These are phyloP conservation scores for Amanita brunnescens DNA, from an alignment of 768 basidiomycete species.

Conservation along the genomic window DNA sequence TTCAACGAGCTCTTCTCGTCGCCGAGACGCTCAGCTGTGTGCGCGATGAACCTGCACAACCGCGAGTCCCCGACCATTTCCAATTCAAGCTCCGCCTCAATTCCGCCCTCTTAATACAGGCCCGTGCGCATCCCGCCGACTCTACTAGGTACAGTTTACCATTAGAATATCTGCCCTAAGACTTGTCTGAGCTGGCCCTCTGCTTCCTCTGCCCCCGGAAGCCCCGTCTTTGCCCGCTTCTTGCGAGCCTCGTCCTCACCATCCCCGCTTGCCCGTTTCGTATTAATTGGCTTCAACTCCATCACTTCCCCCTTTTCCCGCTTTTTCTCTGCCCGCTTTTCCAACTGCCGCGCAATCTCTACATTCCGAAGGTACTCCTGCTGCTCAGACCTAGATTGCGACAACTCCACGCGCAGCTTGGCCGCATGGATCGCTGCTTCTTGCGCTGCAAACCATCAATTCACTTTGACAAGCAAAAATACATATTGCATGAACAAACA, in stretches of 20 bases:
- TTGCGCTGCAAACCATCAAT: conserved; percentile 50
- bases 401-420: conserved; percentile 84
- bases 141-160: conserved; percentile 3
- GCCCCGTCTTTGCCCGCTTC: conserved; percentile 25
- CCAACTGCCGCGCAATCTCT: conserved; percentile 79
- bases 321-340: conserved; percentile 69
- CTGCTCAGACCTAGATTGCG: conserved; percentile 83
- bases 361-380: conserved; percentile 91
- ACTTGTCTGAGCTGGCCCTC: conserved; percentile 28
- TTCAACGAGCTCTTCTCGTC: conserved; percentile 34
- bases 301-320: conserved; percentile 49
- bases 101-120: conserved; percentile 13
- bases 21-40: conserved; percentile 39
- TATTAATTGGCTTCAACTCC: conserved; percentile 27
- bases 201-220: background rate
- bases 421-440: conserved; percentile 86
- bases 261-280: conserved; percentile 20
- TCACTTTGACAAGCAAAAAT: background rate
- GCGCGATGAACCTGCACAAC: conserved; percentile 48
- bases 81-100: conserved; percentile 34
- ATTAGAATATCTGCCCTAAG: conserved; percentile 45
- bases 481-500: conserved; percentile 23
- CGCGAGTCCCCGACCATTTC: conserved; percentile 14
- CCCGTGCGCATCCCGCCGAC: conserved; percentile 22
- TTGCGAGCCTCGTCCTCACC: conserved; percentile 4